These are phyloP conservation scores for Durio zibethinus DNA, from an alignment of 345 rosid genomes.

Conservation along the genomic window DNA sequence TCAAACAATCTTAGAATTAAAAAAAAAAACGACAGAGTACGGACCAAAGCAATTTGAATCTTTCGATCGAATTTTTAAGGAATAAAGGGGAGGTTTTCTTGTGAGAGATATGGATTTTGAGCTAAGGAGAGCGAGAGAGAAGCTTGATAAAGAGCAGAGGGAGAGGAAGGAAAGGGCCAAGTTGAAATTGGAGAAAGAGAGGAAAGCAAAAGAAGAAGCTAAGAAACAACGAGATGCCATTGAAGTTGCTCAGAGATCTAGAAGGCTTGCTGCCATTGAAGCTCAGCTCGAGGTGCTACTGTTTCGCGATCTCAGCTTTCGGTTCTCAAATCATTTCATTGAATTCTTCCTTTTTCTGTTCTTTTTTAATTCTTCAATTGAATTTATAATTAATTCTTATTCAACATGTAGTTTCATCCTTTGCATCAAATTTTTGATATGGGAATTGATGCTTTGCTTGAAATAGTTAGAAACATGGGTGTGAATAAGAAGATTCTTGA, in stretches of 20 bases:
- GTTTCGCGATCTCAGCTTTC: not conserved
- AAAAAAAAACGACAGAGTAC: no score
- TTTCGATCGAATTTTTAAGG: not conserved
- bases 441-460: not conserved
- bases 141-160: conserved; percentile 84
- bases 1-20: not conserved
- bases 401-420: not conserved
- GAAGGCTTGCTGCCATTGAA: conserved; percentile 73
- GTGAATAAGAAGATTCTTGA: not conserved
- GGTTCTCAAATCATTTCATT: not conserved
- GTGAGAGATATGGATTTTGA: conserved; percentile 67
- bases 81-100: not conserved
- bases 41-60: not conserved
- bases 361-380: not conserved
- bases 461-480: not conserved
- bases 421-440: not conserved
- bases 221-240: conserved; percentile 75
- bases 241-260: conserved; percentile 79
- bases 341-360: no score
- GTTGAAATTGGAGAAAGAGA: conserved; percentile 59
- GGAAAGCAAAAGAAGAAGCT: conserved; percentile 71
- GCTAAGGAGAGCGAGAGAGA: conserved; percentile 86
- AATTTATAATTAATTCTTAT: not conserved
- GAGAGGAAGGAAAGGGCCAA: conserved; percentile 82
- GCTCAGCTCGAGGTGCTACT: conserved; percentile 65